phyloP scores from a whole-genome alignment of 441 rosid genomes.

The Populus tomentosa region DNA sequence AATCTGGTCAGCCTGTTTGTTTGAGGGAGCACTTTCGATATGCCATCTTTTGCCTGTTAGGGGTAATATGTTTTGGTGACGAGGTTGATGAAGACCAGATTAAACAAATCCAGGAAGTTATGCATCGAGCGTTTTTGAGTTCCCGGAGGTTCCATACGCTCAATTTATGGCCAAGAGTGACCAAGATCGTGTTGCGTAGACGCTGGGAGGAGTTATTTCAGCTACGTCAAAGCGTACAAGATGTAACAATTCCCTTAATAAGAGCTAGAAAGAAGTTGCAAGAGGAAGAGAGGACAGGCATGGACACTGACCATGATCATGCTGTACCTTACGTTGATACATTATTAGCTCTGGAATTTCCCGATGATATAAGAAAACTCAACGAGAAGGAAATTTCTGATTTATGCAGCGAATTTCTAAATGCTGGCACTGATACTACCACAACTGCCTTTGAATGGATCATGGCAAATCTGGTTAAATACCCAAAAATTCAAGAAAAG shows the following conservation, averaged over 20 bases:
- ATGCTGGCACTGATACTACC: slow-evolving; percentile 16
- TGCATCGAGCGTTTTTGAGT: background rate
- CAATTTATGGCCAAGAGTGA: slow-evolving; percentile 1
- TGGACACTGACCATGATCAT: background rate
- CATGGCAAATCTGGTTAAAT: slow-evolving; percentile 25
- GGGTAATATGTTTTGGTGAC: slow-evolving; percentile 14
- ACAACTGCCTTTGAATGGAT: slow-evolving; percentile 19
- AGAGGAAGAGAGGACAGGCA: background rate
- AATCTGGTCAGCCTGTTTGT: background rate
- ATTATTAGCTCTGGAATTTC: slow-evolving; percentile 13
- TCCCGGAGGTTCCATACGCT: background rate
- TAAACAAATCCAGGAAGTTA: slow-evolving; percentile 2
- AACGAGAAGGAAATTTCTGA: slow-evolving; percentile 4
- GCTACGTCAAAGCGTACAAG: background rate
- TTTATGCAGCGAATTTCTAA: slow-evolving; percentile 11
- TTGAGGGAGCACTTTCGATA: background rate
- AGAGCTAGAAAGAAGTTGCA: slow-evolving; percentile 4
- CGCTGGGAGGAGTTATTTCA: background rate
- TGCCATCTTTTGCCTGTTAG: slow-evolving; percentile 14
- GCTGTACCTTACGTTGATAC: slow-evolving; percentile 14
- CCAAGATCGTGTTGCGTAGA: slow-evolving; percentile 4
- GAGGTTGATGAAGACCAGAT: slow-evolving; percentile 11
- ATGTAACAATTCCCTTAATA: slow-evolving; percentile 4
- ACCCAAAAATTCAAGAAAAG: slow-evolving; percentile 20
- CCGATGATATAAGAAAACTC: slow-evolving; percentile 16